These are phyloP conservation scores for Tilletia indica DNA, from an alignment of 1,284 basidiomycete genomes.

Conservation along the genomic window DNA sequence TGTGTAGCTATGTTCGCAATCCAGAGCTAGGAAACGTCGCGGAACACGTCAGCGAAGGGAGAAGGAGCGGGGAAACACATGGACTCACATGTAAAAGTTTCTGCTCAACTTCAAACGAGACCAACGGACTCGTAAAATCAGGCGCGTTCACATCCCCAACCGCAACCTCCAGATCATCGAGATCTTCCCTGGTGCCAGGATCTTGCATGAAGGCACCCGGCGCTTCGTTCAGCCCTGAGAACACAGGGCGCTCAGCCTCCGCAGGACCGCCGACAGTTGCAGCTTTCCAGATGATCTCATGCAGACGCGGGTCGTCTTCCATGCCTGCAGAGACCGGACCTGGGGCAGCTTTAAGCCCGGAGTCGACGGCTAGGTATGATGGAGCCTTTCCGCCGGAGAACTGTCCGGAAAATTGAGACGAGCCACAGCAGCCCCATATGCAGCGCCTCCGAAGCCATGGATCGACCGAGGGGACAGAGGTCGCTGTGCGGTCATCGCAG, in stretches of 20 bases:
- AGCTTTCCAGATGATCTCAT: constrained; percentile 8
- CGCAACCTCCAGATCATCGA: constrained; percentile 8
- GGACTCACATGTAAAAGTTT: constrained; percentile 10
- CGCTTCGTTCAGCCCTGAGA: constrained; percentile 6
- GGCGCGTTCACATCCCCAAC: constrained; percentile 3
- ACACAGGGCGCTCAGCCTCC: not conserved
- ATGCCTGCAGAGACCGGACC: not conserved
- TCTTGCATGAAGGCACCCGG: not conserved
- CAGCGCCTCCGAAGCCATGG: too few species aligned
- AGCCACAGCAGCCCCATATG: too few species aligned
- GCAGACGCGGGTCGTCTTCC: not conserved
- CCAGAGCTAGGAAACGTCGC: not conserved
- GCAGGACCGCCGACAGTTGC: not conserved
- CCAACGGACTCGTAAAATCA: constrained; percentile 7
- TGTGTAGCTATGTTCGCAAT: constrained; percentile 12
- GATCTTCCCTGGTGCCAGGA: not conserved
- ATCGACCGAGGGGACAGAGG: too few species aligned
- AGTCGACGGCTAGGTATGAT: not conserved
- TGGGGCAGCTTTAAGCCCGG: not conserved
- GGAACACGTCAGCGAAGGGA: too few species aligned
- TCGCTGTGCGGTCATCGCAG: too few species aligned
- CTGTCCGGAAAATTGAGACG: not conserved
- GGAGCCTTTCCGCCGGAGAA: not conserved
- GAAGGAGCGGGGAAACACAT: too few species aligned
- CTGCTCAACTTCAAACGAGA: constrained; percentile 1